These are phyloP conservation scores for Trichoderma endophyticum DNA, from an alignment of 2,329 filamentous ascomycete genomes.

Conservation along the genomic window DNA sequence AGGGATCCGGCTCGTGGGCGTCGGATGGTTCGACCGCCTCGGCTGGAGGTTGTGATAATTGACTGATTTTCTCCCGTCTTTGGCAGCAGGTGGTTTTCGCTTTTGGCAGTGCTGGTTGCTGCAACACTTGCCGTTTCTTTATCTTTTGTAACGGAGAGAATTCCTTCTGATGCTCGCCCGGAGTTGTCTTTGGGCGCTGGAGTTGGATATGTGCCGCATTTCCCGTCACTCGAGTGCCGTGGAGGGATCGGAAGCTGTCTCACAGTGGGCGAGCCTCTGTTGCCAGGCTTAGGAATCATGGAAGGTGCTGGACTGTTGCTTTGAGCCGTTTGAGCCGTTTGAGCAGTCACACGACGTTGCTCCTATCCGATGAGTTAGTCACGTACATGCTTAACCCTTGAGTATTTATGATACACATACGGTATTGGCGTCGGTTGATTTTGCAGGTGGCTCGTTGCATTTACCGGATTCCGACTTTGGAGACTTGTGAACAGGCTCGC, in stretches of 20 bases:
- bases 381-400: neutral
- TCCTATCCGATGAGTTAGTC: neutral
- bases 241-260: slow-evolving; percentile 14
- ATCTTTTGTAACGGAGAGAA: neutral
- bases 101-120: neutral
- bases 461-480: slow-evolving; percentile 24
- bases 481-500: slow-evolving; percentile 38
- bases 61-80: slow-evolving; percentile 5
- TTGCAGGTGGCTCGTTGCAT: neutral
- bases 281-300: slow-evolving; percentile 28
- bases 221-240: neutral
- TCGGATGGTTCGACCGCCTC: slow-evolving; percentile 25
- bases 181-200: neutral
- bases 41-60: neutral
- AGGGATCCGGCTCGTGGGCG: slow-evolving; percentile 28
- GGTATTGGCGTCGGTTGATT: neutral
- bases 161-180: neutral
- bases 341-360: slow-evolving; percentile 30
- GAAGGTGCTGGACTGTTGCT: slow-evolving; percentile 21
- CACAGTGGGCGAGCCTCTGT: slow-evolving; percentile 15
- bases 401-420: slow-evolving; percentile 16
- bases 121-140: neutral
- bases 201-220: neutral
- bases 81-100: slow-evolving; percentile 20
- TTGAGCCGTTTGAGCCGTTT: slow-evolving; percentile 19